Evolutionary conservation across 2,329 filamentous ascomycete genomes (phyloP).

Genomic region (Zymoseptoria ardabiliae): DNA sequence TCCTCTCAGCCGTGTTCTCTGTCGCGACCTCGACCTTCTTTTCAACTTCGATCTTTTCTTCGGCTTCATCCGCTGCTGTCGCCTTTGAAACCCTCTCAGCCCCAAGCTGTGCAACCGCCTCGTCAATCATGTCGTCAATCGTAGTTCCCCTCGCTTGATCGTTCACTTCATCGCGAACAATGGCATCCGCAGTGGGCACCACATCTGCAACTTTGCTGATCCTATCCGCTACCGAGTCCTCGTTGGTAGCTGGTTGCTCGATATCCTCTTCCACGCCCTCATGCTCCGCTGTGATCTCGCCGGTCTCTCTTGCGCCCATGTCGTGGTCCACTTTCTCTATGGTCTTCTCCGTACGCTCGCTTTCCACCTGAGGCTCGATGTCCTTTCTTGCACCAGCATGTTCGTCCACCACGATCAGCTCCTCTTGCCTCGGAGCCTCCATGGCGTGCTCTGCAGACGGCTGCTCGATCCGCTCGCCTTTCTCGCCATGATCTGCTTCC

Average conservation of each 20-base stretch:
- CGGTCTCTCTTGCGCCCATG: not conserved
- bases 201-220: not conserved
- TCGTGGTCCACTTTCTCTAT: not conserved
- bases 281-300: not conserved
- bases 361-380: not conserved
- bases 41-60: no score
- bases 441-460: not conserved
- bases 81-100: not conserved
- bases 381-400: not conserved
- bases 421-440: not conserved
- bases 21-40: not conserved
- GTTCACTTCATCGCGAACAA: not conserved
- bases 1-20: not conserved
- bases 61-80: not conserved
- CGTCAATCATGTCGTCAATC: not conserved
- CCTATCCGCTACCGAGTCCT: not conserved
- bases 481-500: not conserved
- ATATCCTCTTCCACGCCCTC: not conserved
- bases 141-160: not conserved
- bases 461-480: not conserved
- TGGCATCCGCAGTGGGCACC: not conserved
- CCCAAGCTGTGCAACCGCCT: no score
- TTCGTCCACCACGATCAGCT: not conserved
- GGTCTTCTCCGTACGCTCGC: not conserved
- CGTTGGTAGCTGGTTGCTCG: not conserved